phyloP scores from a whole-genome alignment of 331 rosid species.

The Erythrophleum ivorense region DNA sequence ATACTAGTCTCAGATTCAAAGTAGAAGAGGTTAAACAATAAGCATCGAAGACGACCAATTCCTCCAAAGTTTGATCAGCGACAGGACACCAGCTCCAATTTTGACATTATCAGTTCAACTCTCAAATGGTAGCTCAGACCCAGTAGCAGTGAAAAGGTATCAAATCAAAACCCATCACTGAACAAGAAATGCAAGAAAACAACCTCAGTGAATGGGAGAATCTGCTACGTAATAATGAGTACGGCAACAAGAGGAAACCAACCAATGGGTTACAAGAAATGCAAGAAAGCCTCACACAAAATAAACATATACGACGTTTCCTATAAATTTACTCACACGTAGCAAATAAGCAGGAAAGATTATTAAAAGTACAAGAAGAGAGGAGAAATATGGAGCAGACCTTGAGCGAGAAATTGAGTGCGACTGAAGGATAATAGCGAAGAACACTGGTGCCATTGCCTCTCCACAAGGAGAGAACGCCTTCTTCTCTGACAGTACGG shows the following conservation, averaged over 20 bases:
- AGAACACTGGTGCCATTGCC: conserved; percentile 98
- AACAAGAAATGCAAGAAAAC: not conserved
- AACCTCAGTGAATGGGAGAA: not conserved
- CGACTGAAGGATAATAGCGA: conserved; percentile 95
- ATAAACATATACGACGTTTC: not conserved
- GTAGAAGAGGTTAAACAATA: conserved; percentile 1
- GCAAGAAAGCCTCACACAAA: not conserved
- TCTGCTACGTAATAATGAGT: not conserved
- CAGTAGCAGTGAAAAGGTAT: not conserved
- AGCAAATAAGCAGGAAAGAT: not conserved
- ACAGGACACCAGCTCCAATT: not conserved
- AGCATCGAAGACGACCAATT: not conserved
- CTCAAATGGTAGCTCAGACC: not conserved
- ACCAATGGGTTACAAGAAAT: not conserved
- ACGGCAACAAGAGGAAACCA: not conserved
- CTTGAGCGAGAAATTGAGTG: conserved; percentile 99
- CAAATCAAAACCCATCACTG: no score
- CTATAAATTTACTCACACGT: not conserved
- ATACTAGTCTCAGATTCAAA: conserved; percentile 2
- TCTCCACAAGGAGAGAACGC: conserved; percentile 89
- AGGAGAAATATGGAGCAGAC: conserved; percentile 40
- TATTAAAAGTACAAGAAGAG: no score
- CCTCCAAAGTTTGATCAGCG: not conserved
- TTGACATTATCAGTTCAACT: conserved; percentile 17
- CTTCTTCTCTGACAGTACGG: conserved; percentile 86